Percentiles rank a stretch among this genome's conserved stretches.
These are phyloP conservation scores for Penicillium desertorum DNA, from an alignment of 495 filamentous ascomycete species.

Conservation along the genomic window DNA sequence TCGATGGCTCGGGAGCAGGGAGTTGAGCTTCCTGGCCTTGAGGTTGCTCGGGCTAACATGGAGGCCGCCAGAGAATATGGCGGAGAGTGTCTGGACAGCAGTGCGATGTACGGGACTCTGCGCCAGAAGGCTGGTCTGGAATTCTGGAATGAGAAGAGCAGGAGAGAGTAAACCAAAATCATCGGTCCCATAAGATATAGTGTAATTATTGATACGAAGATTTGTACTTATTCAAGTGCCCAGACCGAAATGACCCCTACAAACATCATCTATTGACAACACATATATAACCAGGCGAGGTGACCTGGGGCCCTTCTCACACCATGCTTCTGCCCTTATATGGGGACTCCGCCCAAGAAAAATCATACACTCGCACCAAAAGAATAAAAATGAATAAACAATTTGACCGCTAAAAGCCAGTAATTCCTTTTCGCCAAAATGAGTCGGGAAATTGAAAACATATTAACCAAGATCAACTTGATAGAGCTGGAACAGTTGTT, in stretches of 20 bases:
- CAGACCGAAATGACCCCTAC: background rate
- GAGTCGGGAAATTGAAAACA: background rate
- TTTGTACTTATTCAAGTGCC: background rate
- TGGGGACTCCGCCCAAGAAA: background rate
- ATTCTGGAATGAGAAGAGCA: slow-evolving; percentile 50
- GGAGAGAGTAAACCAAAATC: slow-evolving; percentile 26
- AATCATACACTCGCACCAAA: background rate
- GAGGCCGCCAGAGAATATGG: slow-evolving; percentile 42
- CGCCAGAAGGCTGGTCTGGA: slow-evolving; percentile 44
- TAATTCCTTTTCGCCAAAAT: background rate
- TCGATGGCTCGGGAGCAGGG: slow-evolving; percentile 37
- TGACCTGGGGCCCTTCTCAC: background rate
- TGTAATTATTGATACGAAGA: slow-evolving; percentile 1
- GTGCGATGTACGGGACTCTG: slow-evolving; percentile 46
- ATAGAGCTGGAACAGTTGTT: background rate
- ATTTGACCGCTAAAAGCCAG: background rate
- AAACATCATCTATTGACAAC: background rate
- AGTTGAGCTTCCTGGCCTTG: slow-evolving; percentile 40
- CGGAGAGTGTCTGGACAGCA: slow-evolving; percentile 46
- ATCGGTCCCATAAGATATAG: background rate
- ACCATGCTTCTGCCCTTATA: background rate
- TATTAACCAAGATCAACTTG: slow-evolving; percentile 15
- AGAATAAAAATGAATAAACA: background rate
- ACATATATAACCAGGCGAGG: background rate
- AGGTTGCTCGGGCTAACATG: slow-evolving; percentile 43